Conservation (phyloP, 805 yeast species). For the Metschnikowia shivogae region DNA sequence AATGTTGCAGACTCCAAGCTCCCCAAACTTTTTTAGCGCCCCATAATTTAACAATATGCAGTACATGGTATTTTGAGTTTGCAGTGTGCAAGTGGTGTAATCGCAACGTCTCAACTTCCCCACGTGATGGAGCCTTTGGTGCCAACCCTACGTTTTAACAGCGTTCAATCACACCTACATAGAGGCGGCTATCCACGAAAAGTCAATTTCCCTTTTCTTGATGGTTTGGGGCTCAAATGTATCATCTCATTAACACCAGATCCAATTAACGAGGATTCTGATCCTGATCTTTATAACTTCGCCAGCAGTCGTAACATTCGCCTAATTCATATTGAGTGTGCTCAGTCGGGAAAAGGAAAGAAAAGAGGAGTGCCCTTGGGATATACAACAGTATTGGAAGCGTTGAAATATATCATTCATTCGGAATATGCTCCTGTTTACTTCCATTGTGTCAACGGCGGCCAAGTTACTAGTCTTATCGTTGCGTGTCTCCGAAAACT, state of each 20-base stretch:
- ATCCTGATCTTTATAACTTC: constrained; percentile 48
- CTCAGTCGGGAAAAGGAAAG: constrained; percentile 69
- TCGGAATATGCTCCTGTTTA: constrained; percentile 64
- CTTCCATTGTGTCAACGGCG: constrained; percentile 86
- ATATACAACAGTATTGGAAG: constrained; percentile 53
- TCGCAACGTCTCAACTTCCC: no score
- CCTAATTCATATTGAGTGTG: constrained; percentile 64
- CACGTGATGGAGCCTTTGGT: constrained; percentile 30
- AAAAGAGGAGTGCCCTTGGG: constrained; percentile 81
- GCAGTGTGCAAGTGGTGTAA: background rate
- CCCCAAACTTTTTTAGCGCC: constrained; percentile 12
- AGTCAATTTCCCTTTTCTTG: constrained; percentile 64
- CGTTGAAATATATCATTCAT: constrained; percentile 60
- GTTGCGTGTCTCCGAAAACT: constrained; percentile 82
- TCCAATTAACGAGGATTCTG: constrained; percentile 55
- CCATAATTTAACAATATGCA: constrained; percentile 1
- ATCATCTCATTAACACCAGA: constrained; percentile 78
- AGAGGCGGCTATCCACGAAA: constrained; percentile 87
- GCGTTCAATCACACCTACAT: constrained; percentile 64
- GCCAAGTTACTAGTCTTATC: constrained; percentile 77
- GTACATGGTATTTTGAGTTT: background rate
- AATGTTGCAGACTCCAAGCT: constrained; percentile 62
- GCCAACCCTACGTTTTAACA: constrained; percentile 77
- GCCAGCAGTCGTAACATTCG: constrained; percentile 52
- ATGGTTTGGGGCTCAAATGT: constrained; percentile 61